These are phyloP conservation scores for Panicum virgatum DNA, from an alignment of 202 grass and related monocot species.

Conservation along the genomic window DNA sequence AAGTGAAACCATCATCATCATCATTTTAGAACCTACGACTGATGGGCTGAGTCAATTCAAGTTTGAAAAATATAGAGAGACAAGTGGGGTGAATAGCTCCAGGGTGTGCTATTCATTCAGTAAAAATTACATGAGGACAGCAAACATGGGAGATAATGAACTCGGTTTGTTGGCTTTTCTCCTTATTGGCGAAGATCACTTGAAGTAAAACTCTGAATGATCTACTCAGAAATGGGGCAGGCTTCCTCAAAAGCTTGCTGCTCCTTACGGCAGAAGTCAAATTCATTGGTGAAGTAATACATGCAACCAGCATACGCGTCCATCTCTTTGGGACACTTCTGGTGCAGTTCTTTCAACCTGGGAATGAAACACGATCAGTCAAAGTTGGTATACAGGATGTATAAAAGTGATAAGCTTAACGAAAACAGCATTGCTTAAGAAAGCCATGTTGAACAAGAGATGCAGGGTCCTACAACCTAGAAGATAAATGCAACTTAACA, in stretches of 20 bases:
- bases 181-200: conserved; percentile 65
- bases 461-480: neutral
- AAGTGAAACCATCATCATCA: neutral
- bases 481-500: neutral
- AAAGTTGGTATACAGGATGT: neutral
- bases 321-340: conserved; percentile 87
- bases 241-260: conserved; percentile 86
- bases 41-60: conserved; percentile 11
- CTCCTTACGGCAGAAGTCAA: conserved; percentile 90
- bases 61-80: conserved; percentile 18
- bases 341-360: conserved; percentile 91
- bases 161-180: conserved; percentile 50
- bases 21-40: conserved; percentile 20
- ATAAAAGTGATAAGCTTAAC: neutral
- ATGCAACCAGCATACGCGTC: conserved; percentile 93
- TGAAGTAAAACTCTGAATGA: conserved; percentile 19
- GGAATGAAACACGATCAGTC: neutral
- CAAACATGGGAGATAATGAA: conserved; percentile 59
- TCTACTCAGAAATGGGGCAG: conserved; percentile 71
- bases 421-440: neutral
- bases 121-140: conserved; percentile 42
- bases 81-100: conserved; percentile 32
- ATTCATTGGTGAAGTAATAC: conserved; percentile 98
- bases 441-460: neutral
- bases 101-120: conserved; percentile 29